Conservation (phyloP, 2,329 filamentous ascomycete genomes). For the Aspergillus thermomutatus region DNA sequence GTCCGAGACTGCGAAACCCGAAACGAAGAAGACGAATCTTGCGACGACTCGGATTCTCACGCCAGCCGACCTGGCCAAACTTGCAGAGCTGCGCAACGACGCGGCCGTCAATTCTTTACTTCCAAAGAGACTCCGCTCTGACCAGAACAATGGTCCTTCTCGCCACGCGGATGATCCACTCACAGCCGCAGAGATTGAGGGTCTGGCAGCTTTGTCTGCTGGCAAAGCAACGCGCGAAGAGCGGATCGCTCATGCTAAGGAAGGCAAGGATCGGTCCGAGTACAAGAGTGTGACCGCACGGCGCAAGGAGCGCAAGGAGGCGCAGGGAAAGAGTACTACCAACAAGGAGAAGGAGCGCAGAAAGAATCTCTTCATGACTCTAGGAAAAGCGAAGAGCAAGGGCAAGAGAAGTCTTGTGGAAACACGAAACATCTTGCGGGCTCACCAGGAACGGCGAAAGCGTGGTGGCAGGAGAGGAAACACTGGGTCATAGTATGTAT, state of each 20-base stretch:
- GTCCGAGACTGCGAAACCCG: conserved; percentile 32
- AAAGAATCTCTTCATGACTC: conserved; percentile 99
- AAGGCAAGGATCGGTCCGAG: conserved; percentile 72
- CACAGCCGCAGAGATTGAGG: conserved; percentile 88
- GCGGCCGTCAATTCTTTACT: conserved; percentile 66
- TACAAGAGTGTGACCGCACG: conserved; percentile 84
- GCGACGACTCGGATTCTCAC: conserved; percentile 94
- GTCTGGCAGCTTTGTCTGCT: conserved; percentile 66
- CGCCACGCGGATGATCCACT: conserved; percentile 83
- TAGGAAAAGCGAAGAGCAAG: conserved; percentile 94
- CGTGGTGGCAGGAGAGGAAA: conserved; percentile 80
- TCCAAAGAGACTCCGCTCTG: conserved; percentile 40
- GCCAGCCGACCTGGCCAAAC: conserved; percentile 90
- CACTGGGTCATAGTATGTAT: conserved; percentile 26
- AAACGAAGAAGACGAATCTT: conserved; percentile 52
- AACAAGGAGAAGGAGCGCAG: conserved; percentile 95
- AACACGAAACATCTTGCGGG: conserved; percentile 74
- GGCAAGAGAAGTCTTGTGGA: conserved; percentile 90
- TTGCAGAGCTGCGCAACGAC: conserved; percentile 77
- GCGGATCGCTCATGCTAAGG: conserved; percentile 75
- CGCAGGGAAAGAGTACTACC: conserved; percentile 90
- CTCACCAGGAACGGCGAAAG: conserved; percentile 79
- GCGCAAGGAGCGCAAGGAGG: conserved; percentile 80
- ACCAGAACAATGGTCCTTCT: conserved; percentile 46
- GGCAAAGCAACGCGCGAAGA: conserved; percentile 88